phyloP scores from a whole-genome alignment of 768 basidiomycete genomes.

The Rubroboletus pulcherrimus region DNA sequence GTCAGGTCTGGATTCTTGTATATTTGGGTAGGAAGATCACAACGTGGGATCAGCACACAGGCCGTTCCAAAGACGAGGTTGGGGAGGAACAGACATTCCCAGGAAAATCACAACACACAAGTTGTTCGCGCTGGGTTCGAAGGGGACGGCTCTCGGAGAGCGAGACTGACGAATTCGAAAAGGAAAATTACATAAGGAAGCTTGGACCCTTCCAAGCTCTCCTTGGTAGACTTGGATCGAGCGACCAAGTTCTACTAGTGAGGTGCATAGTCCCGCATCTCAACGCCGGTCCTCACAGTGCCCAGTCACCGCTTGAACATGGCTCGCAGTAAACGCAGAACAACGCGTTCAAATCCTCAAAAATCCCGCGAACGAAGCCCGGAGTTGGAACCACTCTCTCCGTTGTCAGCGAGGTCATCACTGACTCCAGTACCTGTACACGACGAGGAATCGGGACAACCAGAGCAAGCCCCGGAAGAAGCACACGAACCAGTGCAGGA shows the following conservation, averaged over 20 bases:
- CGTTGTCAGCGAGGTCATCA: constrained; percentile 29
- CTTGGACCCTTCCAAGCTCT: not conserved
- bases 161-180: not conserved
- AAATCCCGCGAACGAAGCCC: constrained; percentile 35
- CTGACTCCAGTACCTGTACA: constrained; percentile 26
- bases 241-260: constrained; percentile 4
- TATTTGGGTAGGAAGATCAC: not conserved
- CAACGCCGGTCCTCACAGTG: constrained; percentile 6
- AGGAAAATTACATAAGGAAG: constrained; percentile 29
- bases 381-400: constrained; percentile 29
- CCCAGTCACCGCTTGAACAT: constrained; percentile 27
- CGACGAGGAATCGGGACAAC: constrained; percentile 13
- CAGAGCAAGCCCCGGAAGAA: constrained; percentile 18
- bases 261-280: constrained; percentile 6
- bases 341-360: constrained; percentile 35
- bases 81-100: too few relatives aligned
- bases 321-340: constrained; percentile 45
- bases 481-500: constrained; percentile 14
- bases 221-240: constrained; percentile 1
- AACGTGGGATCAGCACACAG: not conserved
- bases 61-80: too few relatives aligned
- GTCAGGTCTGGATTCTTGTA: too few relatives aligned
- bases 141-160: not conserved
- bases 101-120: not conserved
- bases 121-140: not conserved